Percentiles rank a stretch among this genome's conserved stretches.
Conservation (phyloP, 768 basidiomycete species). For the Leccinellum luteum region DNA sequence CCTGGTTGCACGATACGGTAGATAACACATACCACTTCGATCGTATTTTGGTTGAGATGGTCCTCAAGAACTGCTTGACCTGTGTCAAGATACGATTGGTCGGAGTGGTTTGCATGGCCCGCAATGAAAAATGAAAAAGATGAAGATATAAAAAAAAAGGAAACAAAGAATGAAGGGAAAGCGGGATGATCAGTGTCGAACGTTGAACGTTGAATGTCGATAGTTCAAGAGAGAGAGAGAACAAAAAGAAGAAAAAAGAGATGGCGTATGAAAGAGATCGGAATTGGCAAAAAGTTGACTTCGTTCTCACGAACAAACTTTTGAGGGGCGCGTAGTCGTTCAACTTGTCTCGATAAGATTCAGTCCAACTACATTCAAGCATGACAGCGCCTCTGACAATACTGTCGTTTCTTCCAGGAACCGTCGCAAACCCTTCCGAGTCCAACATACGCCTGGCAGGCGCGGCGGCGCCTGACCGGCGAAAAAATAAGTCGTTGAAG, state of each 20-base stretch:
- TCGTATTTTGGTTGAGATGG: constrained; percentile 18
- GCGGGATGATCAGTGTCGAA: neutral
- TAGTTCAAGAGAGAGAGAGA: neutral
- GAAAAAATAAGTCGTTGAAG: neutral
- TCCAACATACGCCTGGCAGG: too few species aligned
- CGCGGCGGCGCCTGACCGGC: too few species aligned
- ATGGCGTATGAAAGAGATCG: neutral
- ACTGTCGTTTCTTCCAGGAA: neutral
- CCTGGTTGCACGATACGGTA: neutral
- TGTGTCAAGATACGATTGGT: constrained; percentile 14
- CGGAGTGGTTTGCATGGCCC: constrained; percentile 15
- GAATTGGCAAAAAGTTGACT: neutral
- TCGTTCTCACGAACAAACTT: constrained; percentile 6
- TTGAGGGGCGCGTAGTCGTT: neutral
- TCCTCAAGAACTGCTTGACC: constrained; percentile 16
- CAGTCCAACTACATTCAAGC: neutral
- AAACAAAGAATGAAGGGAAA: neutral
- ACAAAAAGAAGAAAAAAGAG: neutral
- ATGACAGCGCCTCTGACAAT: neutral
- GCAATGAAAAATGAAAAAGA: neutral
- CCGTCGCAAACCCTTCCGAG: neutral
- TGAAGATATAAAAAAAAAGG: neutral
- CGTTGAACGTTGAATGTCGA: neutral
- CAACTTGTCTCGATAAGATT: neutral
- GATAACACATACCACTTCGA: constrained; percentile 12